A percentile compares a stretch with the other conserved stretches of the same genome.
phyloP scores from a whole-genome alignment of 2,329 filamentous ascomycete species.

The Pezicula neosporulosa region DNA sequence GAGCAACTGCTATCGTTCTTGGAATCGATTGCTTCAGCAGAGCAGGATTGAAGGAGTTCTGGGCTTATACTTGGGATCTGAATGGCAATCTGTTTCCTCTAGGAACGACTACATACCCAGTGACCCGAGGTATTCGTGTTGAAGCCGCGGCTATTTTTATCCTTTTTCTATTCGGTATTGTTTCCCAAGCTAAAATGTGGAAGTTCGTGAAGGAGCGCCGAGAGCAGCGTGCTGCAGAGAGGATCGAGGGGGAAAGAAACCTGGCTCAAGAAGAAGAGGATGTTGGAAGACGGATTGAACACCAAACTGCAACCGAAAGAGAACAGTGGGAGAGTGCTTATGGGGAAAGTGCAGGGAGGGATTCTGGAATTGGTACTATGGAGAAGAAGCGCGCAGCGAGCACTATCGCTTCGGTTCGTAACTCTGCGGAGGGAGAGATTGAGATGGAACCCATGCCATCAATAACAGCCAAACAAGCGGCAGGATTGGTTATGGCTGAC shows the following conservation, averaged over 20 bases:
- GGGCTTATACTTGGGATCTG: slow-evolving; percentile 85
- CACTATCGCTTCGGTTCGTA: slow-evolving; percentile 23
- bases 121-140: slow-evolving; percentile 82
- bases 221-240: slow-evolving; percentile 46
- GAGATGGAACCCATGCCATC: slow-evolving; percentile 49
- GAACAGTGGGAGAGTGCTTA: slow-evolving; percentile 76
- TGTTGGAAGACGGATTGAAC: slow-evolving; percentile 64
- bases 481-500: slow-evolving; percentile 38
- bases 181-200: slow-evolving; percentile 87
- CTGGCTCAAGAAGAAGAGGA: slow-evolving; percentile 65
- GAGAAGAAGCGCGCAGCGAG: slow-evolving; percentile 34
- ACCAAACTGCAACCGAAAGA: slow-evolving; percentile 57
- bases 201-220: slow-evolving; percentile 67
- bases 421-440: slow-evolving; percentile 42
- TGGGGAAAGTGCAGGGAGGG: slow-evolving; percentile 49
- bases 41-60: slow-evolving; percentile 94
- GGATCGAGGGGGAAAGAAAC: slow-evolving; percentile 47
- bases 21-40: slow-evolving; percentile 89
- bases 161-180: slow-evolving; percentile 68
- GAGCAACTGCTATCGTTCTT: slow-evolving; percentile 73
- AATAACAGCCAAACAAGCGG: slow-evolving; percentile 22
- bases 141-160: slow-evolving; percentile 78
- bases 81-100: slow-evolving; percentile 80
- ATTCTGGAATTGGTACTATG: slow-evolving; percentile 34
- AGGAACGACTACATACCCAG: slow-evolving; percentile 72